These are phyloP conservation scores for Picochlorum sp. DNA, from an alignment of 139 green algal species.

Conservation along the genomic window DNA sequence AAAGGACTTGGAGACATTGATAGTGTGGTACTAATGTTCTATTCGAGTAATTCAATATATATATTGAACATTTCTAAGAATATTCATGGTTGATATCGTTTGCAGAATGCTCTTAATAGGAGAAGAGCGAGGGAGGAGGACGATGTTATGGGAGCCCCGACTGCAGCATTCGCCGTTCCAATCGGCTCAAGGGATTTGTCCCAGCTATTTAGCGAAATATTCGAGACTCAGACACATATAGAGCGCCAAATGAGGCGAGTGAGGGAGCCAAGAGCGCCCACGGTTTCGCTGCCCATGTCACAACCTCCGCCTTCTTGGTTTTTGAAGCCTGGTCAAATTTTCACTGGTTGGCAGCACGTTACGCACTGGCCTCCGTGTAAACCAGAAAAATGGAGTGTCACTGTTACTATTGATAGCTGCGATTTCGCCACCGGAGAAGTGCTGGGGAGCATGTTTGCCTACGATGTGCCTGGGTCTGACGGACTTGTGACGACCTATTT, in stretches of 20 bases:
- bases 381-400: constrained; percentile 8
- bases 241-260: background rate
- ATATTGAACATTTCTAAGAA: too few relatives aligned
- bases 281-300: background rate
- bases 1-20: too few relatives aligned
- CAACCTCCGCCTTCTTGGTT: constrained; percentile 22
- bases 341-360: constrained; percentile 28
- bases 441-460: constrained; percentile 44
- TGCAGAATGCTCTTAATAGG: too few relatives aligned
- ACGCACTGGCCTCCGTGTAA: background rate
- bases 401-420: constrained; percentile 22
- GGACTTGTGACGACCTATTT: constrained; percentile 52
- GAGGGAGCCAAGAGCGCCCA: background rate
- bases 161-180: background rate
- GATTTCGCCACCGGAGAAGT: constrained; percentile 30
- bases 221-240: background rate
- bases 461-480: constrained; percentile 27
- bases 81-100: too few relatives aligned
- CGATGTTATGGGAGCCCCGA: background rate
- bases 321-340: constrained; percentile 23
- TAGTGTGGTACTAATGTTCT: too few relatives aligned
- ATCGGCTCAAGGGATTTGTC: background rate
- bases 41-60: too few relatives aligned
- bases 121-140: background rate
- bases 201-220: background rate